Evolutionary conservation across 2,329 filamentous ascomycete species (phyloP), one percentile per base, ranked within the genome.

Genomic region (Aspergillus sp.): DNA sequence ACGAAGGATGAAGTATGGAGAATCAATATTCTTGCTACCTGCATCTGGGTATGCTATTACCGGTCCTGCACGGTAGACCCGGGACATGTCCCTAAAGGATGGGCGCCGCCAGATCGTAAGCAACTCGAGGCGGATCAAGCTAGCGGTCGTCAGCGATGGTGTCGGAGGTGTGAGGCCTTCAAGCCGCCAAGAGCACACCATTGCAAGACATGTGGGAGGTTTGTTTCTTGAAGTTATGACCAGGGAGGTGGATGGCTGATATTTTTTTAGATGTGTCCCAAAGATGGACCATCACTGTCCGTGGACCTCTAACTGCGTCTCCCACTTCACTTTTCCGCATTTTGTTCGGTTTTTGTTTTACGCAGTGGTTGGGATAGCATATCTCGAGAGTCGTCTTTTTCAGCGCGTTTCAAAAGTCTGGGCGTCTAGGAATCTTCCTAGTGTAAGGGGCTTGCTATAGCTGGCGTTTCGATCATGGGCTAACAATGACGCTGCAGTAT

Each of bases 201-300:
- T 68, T 88, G 86, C 71, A 87, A 85, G 66, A 80, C 80, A 17
- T 88, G 86, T 70, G 77, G 80, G 69, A 82, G 84, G 85, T 84
- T 12, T 11, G 48, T 14, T 4, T 44, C 3, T 15, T 31, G 15
- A 33, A 12, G 2, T 9, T 31, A 19, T 9, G 2, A n/a, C 6
- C 9, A 9, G 27, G 17, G 17, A 19, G 2, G 12, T 12, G 8
- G 7, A 23, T 31, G 37, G 48, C 61, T 68, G 17, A 68, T 50
- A 11, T n/a, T 17, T 14, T 25, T 15, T 37, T 50, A 85, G 83
- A 73, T 86, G 84, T 64, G 82, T 87, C 50, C 83, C 83, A 1
- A 87, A 86, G 70, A 87, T 87, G 84, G 84, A 87, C 68, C 84
- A 87, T 67, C 86, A 88, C 68, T 88, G 86, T 68, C 84, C 85